phyloP scores from a whole-genome alignment of 371 early-diverging fungal genomes.

The Dinochytrium kinnereticum region DNA sequence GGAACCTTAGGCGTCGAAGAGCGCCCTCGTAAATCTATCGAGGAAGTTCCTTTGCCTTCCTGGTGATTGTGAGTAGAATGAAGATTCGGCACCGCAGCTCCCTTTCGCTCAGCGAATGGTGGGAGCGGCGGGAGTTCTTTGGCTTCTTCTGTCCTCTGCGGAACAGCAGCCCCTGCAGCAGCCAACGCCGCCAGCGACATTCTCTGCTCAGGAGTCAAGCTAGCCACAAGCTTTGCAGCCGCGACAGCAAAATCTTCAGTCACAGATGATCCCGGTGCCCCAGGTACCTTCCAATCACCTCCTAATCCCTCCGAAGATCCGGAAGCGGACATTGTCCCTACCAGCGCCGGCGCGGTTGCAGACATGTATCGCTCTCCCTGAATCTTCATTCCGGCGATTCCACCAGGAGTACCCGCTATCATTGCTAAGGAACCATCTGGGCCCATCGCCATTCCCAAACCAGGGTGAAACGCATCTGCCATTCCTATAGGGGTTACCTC shows the following conservation, averaged over 20 bases:
- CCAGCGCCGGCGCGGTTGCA: too few relatives aligned
- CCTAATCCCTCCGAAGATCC: too few relatives aligned
- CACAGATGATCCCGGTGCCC: background rate
- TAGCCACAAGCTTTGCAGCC: constrained; percentile 22
- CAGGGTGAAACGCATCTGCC: too few relatives aligned
- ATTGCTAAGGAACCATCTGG: background rate
- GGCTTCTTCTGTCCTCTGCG: background rate
- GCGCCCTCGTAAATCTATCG: background rate
- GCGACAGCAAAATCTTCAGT: constrained; percentile 10
- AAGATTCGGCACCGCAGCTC: too few relatives aligned
- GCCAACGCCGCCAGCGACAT: constrained; percentile 22
- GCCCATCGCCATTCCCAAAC: background rate
- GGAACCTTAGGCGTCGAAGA: background rate
- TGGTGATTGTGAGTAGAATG: too few relatives aligned
- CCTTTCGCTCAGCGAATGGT: background rate
- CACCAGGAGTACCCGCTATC: background rate
- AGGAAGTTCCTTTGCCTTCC: too few relatives aligned
- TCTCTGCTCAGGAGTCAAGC: constrained; percentile 29
- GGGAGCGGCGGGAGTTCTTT: background rate
- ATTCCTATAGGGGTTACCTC: background rate
- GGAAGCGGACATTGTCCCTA: too few relatives aligned
- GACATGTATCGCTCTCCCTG: too few relatives aligned
- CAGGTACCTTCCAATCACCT: too few relatives aligned
- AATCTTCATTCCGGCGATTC: background rate
- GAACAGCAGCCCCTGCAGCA: background rate